Base-by-base conservation (phyloP, 202 grass and related monocot genomes). In the Saccharum hybrid region DNA sequence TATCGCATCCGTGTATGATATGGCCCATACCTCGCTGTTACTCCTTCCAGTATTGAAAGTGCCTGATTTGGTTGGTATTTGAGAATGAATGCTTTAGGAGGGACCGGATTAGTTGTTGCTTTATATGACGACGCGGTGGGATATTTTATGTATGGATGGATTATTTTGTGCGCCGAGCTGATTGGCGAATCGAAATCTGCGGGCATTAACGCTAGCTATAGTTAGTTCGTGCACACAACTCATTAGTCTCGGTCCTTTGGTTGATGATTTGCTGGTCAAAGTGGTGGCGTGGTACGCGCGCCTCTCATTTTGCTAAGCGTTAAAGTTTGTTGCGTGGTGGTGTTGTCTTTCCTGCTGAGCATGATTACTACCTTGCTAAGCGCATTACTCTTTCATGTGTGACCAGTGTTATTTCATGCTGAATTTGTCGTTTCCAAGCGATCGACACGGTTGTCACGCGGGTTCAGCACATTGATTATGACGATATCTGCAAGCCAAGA, bases 131-230 rank as follows among this genome's bases (percentile, higher is more conserved):
- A 43, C 48, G 68, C 63, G 1, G n/a, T 5, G 80, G 88, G 80
- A 83, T 90, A 90, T 90, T 90, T 90, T 90, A 90, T 90, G 88
- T 87, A 90, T 90, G 74, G 82, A 28, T 52, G 61, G 12, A 71
- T 80, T 72, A 61, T 21, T 14, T 71, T 21, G n/a, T 46, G 54
- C 28, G 10, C 45, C 42, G 2, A 40, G 6, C 36, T 19, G 13
- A 68, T 39, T 21, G 7, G 39, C 61, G 65, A 74, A 52, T 78
- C 18, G 6, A 72, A 72, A 81, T 51, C 30, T 34, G 57, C 0
- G 16, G 8, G 57, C 9, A 49, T 63, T 39, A 79, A 71, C 63
- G 13, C 22, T 61, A 1, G 6, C 22, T 63, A 64, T 52, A 45
- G 39, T 69, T 23, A 15, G 52, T 42, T 76, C 42, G 21, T 86